A percentile compares a stretch with the other conserved stretches of the same genome.
Evolutionary conservation across 257 asterid species (phyloP).

Genomic region (Gardenia jasminoides): DNA sequence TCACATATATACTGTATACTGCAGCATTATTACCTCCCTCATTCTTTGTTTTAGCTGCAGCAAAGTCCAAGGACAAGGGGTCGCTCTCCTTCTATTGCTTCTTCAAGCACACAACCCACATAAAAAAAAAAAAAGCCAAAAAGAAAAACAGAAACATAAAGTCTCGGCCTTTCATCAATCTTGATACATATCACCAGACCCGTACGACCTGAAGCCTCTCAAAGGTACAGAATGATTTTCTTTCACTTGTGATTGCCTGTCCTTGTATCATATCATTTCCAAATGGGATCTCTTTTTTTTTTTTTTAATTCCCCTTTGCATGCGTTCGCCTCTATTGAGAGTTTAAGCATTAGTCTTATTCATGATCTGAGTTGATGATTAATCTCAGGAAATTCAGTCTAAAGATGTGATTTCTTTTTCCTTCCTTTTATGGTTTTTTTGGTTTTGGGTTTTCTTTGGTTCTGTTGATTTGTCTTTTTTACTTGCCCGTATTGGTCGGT

Average conservation of each 20-base stretch:
- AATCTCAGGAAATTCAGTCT: background rate
- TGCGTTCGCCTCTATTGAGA: background rate
- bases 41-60: background rate
- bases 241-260: background rate
- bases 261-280: background rate
- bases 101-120: conserved; percentile 5
- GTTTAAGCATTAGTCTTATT: background rate
- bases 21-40: background rate
- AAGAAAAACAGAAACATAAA: background rate
- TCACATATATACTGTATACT: background rate
- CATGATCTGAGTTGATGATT: background rate
- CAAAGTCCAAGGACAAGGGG: background rate
- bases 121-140: background rate
- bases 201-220: background rate
- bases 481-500: background rate
- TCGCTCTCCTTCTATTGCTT: background rate
- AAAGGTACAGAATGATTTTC: background rate
- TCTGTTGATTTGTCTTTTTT: background rate
- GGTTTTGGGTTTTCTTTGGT: background rate
- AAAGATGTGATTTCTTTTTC: background rate
- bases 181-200: background rate
- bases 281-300: background rate
- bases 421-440: background rate
- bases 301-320: no score
- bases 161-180: background rate